phyloP scores from a whole-genome alignment of 306 rosid genomes.

The Hippophae gyantsensis region DNA sequence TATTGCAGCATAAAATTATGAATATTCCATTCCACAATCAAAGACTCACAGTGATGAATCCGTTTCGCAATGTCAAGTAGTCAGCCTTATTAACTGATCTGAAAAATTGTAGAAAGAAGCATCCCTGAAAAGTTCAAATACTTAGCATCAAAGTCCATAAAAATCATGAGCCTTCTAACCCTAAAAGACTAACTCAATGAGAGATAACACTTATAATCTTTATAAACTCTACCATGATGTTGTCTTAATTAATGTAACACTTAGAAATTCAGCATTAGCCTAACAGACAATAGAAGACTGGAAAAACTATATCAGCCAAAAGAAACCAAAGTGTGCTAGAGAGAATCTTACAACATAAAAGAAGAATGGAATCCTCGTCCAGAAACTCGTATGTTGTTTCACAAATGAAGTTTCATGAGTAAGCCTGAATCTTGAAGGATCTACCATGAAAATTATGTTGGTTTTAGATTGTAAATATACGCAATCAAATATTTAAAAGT shows the following conservation, averaged over 20 bases:
- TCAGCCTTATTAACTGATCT: conserved; percentile 69
- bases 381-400: conserved; percentile 64
- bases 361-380: conserved; percentile 59
- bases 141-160: no score
- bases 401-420: conserved; percentile 88
- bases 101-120: conserved; percentile 81
- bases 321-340: no score
- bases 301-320: no score
- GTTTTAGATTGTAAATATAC: neutral
- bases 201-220: no score
- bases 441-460: conserved; percentile 20
- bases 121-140: conserved; percentile 44
- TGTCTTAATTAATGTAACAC: no score
- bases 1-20: neutral
- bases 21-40: conserved; percentile 1
- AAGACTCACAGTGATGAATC: conserved; percentile 68
- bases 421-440: conserved; percentile 73
- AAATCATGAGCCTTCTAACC: no score
- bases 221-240: no score
- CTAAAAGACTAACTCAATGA: no score
- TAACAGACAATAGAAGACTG: conserved; percentile 1
- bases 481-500: neutral
- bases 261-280: neutral
- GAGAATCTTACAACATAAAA: conserved; percentile 60
- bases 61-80: conserved; percentile 69